Base-by-base conservation (phyloP, 116 monocot species). In the Zostera marina region DNA sequence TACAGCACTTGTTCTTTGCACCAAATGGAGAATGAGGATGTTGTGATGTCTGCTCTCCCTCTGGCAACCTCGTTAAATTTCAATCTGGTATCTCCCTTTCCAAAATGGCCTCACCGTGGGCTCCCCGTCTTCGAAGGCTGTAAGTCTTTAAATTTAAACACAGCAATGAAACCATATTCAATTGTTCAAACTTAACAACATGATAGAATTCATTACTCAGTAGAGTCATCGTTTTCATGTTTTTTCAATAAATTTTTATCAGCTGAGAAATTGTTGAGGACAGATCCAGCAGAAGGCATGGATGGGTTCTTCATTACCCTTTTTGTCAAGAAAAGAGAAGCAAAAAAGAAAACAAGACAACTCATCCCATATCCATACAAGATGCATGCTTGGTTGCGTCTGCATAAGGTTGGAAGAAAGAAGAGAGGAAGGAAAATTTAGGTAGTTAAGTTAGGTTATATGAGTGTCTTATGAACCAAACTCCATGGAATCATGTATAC, bases 1-100 rank as follows among this genome's bases (percentile, higher is more conserved):
- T 96, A 89, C 63, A 96, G 89, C 68, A 96, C 89, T 15, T 96
- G 94, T 60, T 96, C 94, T 8, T 65, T 96, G 43, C 70, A 85
- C 58, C 85, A 78, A 59, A 62, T 63, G 25, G 94, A 96, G 66
- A 96, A 96, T 40, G 94, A 96, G 59, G 85, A 96, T 66, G 94
- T 89, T 19, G 44, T 96, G 22, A 67, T 58, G 11, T 77, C 89
- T 0, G 75, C 89, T 56, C 82, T 96, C 38, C 89, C 82, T 38
- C 60, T 96, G 17, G 85, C 94, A 1, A 16, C 72, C 3, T 88
- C 80, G 11, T 73, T 82, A 42, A 51, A 66, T 57, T 96, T 88
- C 45, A 66, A 89, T 57, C 46, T 96, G 42, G 85, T 64, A 42
- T 66, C 81, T 26, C 85, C 94, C 24, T 89, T 85, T 52, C 85